phyloP scores from a whole-genome alignment of 768 basidiomycete genomes.

The Russula dissimulans region DNA sequence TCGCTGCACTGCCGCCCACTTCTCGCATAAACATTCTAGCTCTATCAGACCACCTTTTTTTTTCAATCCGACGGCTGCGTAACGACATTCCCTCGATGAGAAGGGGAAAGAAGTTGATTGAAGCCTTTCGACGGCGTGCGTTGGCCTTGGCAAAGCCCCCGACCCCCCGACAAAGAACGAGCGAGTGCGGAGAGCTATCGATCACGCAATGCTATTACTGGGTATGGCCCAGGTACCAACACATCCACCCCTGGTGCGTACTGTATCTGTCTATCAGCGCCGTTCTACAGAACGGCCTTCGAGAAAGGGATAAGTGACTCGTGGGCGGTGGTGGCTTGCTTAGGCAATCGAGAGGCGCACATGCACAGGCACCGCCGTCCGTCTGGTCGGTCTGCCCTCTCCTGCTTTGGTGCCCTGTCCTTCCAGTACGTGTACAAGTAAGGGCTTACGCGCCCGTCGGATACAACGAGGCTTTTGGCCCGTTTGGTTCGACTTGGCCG shows the following conservation, averaged over 20 bases:
- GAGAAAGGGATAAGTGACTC: background rate
- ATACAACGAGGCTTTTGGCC: slow-evolving; percentile 10
- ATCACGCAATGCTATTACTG: background rate
- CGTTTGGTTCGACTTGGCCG: background rate
- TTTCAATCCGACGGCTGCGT: background rate
- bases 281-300: background rate
- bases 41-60: background rate
- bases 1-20: background rate
- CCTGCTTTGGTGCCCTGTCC: background rate
- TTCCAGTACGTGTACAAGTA: background rate
- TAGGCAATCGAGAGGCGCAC: background rate
- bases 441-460: background rate
- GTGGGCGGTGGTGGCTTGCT: background rate
- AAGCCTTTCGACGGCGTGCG: background rate
- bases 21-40: background rate
- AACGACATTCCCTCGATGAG: background rate
- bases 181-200: background rate
- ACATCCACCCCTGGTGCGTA: background rate
- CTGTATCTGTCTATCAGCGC: background rate
- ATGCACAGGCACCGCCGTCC: slow-evolving; percentile 3
- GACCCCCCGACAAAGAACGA: background rate
- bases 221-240: slow-evolving; percentile 5
- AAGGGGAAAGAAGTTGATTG: background rate
- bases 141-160: background rate
- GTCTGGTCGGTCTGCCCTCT: background rate